Evolutionary conservation across 163 green algal genomes (phyloP), one percentile per base, ranked within the genome.

Genomic region (Chloroidium sp.): DNA sequence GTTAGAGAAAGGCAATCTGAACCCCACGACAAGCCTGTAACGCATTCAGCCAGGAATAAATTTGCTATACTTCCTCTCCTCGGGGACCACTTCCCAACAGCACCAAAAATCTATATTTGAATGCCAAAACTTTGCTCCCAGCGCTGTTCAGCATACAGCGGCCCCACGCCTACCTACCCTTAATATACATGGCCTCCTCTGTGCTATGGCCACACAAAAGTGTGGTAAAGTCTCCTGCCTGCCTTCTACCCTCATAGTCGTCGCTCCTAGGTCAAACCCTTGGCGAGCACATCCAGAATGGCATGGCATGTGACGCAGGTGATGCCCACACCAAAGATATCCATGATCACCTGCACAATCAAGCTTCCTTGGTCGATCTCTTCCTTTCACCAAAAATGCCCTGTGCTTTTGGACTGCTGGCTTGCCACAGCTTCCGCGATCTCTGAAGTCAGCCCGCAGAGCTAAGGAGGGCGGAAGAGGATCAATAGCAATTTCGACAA

Each of bases 261-360:
- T 36, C 36, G 36, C 36, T 36, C 36, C 36, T 36, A 72, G 64
- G 64, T 10, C 6, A 72, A 10, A 10, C 64, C 74, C 74, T 77
- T 59, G 74, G 78, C 1, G 14, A 82, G 64, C 77, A 82, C 76
- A 8, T 83, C 77, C n/a, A 97, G 82, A 10, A 97, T 84, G 0
- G 94, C 76, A 78, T 94, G 80, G 82, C 93, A 97, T 0, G 89
- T 94, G 2, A 89, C 87, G 76, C 93, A 97, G 0, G 93, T 97
- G 84, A 97, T 95, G 1, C 86, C 77, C n/a, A 95, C 91, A 1
- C 93, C 93, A n/a, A 91, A 78, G 8, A 94, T 89, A 82, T 97
- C 93, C 92, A 95, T 96, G 12, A 95, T 2, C 4, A 97, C 93
- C 86, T 97, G 91, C 36, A 90, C 77, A 57, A 77, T 14, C 78